These are phyloP conservation scores for Grosmannia penicillata DNA, from an alignment of 2,329 filamentous ascomycete genomes.

Conservation along the genomic window DNA sequence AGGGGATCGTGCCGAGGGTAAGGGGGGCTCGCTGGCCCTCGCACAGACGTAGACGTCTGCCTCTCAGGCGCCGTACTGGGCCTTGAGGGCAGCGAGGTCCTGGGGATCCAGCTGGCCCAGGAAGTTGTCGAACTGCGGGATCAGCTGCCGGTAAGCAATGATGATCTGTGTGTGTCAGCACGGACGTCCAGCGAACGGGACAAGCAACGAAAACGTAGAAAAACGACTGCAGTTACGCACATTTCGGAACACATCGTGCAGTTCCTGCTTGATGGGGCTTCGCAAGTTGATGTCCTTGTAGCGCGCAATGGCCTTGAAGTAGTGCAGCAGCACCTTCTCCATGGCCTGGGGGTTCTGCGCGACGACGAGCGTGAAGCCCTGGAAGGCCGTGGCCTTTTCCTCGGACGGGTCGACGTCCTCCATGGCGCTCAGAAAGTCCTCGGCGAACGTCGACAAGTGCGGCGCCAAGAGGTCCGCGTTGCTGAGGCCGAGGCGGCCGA, in stretches of 20 bases:
- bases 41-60: too few relatives aligned
- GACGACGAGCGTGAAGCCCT: constrained; percentile 77
- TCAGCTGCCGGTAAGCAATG: constrained; percentile 41
- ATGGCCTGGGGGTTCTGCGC: constrained; percentile 80
- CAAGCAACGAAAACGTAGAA: neutral
- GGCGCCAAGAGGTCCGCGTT: constrained; percentile 65
- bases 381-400: constrained; percentile 87
- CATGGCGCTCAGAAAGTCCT: constrained; percentile 70
- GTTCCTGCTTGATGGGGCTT: constrained; percentile 46
- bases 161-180: constrained; percentile 27
- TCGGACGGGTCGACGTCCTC: constrained; percentile 74
- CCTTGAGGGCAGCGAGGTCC: constrained; percentile 33
- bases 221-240: constrained; percentile 30
- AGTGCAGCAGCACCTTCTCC: constrained; percentile 69
- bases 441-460: constrained; percentile 65
- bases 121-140: constrained; percentile 43
- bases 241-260: constrained; percentile 61
- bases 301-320: constrained; percentile 70
- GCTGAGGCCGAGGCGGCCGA: constrained; percentile 73
- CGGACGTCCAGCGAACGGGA: neutral
- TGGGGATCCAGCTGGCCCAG: constrained; percentile 31
- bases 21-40: too few relatives aligned
- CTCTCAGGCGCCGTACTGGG: constrained; percentile 29
- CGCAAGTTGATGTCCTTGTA: constrained; percentile 52
- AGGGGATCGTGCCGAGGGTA: neutral